Conservation (phyloP, 2,329 filamentous ascomycete genomes). For the Magnaporthiopsis rhizophila region DNA sequence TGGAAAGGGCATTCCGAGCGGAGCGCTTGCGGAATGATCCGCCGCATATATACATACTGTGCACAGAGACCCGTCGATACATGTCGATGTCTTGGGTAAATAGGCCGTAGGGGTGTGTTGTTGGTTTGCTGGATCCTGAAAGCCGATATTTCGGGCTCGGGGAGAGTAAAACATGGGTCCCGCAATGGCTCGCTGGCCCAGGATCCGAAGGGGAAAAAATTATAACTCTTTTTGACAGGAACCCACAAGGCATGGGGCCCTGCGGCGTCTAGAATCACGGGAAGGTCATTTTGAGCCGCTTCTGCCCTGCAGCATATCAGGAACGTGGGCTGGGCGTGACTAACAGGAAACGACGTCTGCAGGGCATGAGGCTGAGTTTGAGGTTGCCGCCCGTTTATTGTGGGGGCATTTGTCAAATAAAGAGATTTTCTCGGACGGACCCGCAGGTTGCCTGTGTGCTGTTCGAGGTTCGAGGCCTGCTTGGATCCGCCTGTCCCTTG, state of each 20-base stretch:
- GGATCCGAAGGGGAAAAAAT: background rate
- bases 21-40: background rate
- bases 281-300: background rate
- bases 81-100: background rate
- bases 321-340: background rate
- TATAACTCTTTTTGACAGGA: background rate
- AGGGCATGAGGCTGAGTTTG: background rate
- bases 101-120: background rate
- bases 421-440: background rate
- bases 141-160: background rate
- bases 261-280: background rate
- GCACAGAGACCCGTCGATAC: background rate
- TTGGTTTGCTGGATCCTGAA: background rate
- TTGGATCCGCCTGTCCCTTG: too few relatives aligned
- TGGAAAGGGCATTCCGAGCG: background rate
- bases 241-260: background rate
- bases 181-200: too few relatives aligned
- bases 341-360: background rate
- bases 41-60: background rate
- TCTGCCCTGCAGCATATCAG: background rate
- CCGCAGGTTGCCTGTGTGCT: background rate
- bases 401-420: constrained; percentile 1
- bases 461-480: background rate
- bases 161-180: background rate
- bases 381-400: background rate